Evolutionary conservation across 169 alveolate genomes (phyloP).

Genomic region (Plasmodium relictum): DNA sequence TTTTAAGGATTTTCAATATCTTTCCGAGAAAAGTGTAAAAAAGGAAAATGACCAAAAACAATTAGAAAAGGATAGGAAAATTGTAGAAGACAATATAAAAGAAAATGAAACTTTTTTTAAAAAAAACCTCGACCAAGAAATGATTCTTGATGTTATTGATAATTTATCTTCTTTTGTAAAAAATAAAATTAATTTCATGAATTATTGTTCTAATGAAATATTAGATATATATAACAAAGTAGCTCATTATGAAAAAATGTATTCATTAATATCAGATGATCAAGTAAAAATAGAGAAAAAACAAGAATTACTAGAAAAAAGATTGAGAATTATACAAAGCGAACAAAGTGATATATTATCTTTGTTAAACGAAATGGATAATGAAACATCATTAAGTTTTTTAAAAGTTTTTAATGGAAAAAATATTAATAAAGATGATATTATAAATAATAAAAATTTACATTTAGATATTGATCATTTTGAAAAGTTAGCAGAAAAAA

Average conservation of each 20-base stretch:
- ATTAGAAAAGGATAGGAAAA: conserved; percentile 59
- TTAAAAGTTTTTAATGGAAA: conserved; percentile 60
- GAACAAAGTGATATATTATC: conserved; percentile 71
- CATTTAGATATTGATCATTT: conserved; percentile 58
- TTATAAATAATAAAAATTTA: conserved; percentile 61
- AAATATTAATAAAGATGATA: conserved; percentile 59
- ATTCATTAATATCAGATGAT: conserved; percentile 73
- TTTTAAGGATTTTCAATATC: conserved; percentile 48
- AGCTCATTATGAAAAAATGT: conserved; percentile 77
- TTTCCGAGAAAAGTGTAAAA: conserved; percentile 20
- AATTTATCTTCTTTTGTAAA: conserved; percentile 76
- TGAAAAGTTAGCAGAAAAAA: conserved; percentile 60
- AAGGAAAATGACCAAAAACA: conserved; percentile 33
- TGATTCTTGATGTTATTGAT: conserved; percentile 69
- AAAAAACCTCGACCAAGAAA: conserved; percentile 68
- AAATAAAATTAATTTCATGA: conserved; percentile 78
- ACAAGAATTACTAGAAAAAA: conserved; percentile 72
- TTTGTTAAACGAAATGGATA: conserved; percentile 67
- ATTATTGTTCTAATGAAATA: conserved; percentile 77
- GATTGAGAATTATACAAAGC: conserved; percentile 74
- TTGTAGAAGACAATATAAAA: conserved; percentile 64
- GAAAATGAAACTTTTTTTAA: conserved; percentile 58
- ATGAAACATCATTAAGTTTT: conserved; percentile 70
- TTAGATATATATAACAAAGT: conserved; percentile 74
- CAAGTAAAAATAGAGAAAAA: conserved; percentile 73